Conservation (phyloP, 2,329 filamentous ascomycete species). For the Apiospora kogelbergensis region DNA sequence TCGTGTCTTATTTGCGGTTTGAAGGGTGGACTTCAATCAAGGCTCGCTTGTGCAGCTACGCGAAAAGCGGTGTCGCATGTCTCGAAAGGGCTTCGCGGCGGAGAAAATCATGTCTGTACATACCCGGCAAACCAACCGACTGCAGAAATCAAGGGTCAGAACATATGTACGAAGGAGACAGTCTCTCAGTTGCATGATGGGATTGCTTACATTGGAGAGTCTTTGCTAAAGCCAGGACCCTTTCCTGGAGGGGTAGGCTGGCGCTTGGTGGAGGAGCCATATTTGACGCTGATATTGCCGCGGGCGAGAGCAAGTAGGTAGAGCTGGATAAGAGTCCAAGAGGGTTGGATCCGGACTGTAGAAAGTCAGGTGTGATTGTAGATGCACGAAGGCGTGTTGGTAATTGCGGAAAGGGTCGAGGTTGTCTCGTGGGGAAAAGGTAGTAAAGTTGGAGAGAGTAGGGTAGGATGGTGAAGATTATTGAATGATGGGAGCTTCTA, state of each 20-base stretch:
- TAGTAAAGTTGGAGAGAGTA: slow-evolving; percentile 5
- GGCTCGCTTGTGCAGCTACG: neutral
- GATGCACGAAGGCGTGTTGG: neutral
- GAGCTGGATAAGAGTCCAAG: slow-evolving; percentile 10
- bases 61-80: slow-evolving; percentile 1
- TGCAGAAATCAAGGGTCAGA: slow-evolving; percentile 40
- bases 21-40: neutral
- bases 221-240: slow-evolving; percentile 76
- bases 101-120: slow-evolving; percentile 36
- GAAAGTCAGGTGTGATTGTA: neutral
- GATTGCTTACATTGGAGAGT: slow-evolving; percentile 81
- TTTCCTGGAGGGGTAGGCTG: slow-evolving; percentile 68
- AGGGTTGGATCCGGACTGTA: slow-evolving; percentile 9
- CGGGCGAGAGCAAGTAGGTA: neutral
- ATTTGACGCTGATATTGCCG: slow-evolving; percentile 15
- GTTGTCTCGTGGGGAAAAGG: neutral
- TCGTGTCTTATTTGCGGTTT: neutral
- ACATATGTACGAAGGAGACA: slow-evolving; percentile 20
- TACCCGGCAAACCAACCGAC: slow-evolving; percentile 84
- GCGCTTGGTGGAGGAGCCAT: slow-evolving; percentile 77
- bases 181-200: slow-evolving; percentile 16
- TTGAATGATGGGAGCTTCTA: slow-evolving; percentile 1
- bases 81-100: slow-evolving; percentile 4
- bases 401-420: neutral
- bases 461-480: neutral